Evolutionary conservation across 208 protist species (phyloP), one percentile per base, ranked within the genome.

Genomic region (Trypanosoma platydactyli): DNA sequence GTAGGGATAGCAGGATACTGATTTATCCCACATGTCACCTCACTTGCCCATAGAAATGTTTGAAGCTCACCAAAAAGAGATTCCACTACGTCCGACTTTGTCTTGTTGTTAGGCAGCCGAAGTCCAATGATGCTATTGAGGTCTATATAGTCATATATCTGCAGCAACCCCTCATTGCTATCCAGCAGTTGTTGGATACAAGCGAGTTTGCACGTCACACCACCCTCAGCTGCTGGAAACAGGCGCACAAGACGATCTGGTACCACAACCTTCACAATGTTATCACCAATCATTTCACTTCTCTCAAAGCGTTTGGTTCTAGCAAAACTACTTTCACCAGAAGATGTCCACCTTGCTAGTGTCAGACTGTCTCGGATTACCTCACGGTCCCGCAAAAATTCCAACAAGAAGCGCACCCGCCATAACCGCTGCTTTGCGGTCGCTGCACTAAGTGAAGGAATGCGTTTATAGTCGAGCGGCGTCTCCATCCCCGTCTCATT

Each of bases 51-150:
- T 13, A 96, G 51, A 30, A 85, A 81, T 13, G 75, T 69, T 71
- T 92, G 83, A 25, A 96, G 76, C 66, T 96, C 87, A 1, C 90
- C 90, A 57, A 91, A 79, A n/a, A 96, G 20, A 29, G 83, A 73
- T 64, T 96, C 90, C 0, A 96, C 80, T 7, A 92, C 84, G 60
- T 96, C 90, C 0, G 90, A 62, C 67, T 96, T 96, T 13, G 77
- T 72, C 62, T 96, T 96, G 57, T 72, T 88, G 68, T 92, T 83
- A 22, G 84, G 64, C 20, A 96, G 63, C 0, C 70, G 29, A 13
- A 69, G 18, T 13, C 82, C 81, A 7, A 83, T 69, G 7, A 96
- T 62, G n/a, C 67, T 55, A 68, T 91, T 79, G 3, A 94, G 65
- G 15, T 81, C 38, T 29, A 96, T 64, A 42, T 88, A 88, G 59